Evolutionary conservation across 2,329 filamentous ascomycete species (phyloP).

Genomic region (Colletotrichum gigasporum): DNA sequence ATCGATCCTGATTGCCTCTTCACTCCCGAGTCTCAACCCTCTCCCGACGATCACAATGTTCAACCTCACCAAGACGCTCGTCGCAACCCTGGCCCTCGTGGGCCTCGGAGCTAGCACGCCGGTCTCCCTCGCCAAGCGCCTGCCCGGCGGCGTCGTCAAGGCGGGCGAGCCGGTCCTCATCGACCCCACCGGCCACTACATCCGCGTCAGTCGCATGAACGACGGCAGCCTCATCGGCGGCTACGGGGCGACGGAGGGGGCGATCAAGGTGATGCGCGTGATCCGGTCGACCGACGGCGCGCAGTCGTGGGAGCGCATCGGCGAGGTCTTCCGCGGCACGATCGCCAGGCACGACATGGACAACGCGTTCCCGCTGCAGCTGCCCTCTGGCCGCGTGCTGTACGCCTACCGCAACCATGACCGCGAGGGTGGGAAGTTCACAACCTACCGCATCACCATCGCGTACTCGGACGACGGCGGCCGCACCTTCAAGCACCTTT

Average conservation of each 20-base stretch:
- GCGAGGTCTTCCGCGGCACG: conserved; percentile 34
- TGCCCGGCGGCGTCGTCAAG: conserved; percentile 8
- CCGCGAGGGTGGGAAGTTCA: conserved; percentile 36
- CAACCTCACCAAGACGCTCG: neutral
- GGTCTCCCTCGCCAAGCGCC: conserved; percentile 8
- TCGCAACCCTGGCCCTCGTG: neutral
- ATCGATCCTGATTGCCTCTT: neutral
- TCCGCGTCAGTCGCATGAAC: conserved; percentile 39
- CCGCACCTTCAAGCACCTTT: conserved; percentile 45
- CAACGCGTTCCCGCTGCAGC: conserved; percentile 44
- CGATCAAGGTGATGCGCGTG: conserved; percentile 36
- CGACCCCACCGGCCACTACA: conserved; percentile 39
- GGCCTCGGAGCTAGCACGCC: conserved; percentile 12
- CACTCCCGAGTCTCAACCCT: neutral
- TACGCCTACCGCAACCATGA: conserved; percentile 49
- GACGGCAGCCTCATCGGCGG: conserved; percentile 40
- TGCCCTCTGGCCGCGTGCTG: conserved; percentile 47
- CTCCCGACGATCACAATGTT: neutral
- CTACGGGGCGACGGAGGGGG: conserved; percentile 38
- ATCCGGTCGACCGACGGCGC: conserved; percentile 39
- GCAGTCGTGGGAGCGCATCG: conserved; percentile 38
- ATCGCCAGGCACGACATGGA: conserved; percentile 41
- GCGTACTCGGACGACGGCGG: conserved; percentile 53
- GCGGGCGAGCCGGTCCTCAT: conserved; percentile 36
- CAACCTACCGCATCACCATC: conserved; percentile 51